Conservation (phyloP, 345 rosid genomes). For the Excoecaria cochinchinensis region DNA sequence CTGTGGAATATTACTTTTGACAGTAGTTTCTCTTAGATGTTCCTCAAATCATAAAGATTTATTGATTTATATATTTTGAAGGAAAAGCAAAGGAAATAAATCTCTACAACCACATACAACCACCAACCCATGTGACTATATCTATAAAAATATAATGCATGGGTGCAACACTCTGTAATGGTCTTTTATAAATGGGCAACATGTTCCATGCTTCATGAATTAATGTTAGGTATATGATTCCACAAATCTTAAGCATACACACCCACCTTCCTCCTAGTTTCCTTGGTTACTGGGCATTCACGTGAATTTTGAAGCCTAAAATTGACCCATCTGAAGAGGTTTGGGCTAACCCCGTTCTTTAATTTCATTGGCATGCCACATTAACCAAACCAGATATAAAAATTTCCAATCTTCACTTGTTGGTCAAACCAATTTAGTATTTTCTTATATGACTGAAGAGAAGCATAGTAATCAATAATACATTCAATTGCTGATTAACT, state of each 20-base stretch:
- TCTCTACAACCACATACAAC: constrained; percentile 13
- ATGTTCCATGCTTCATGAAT: constrained; percentile 25
- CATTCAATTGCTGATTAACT: background rate
- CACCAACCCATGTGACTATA: constrained; percentile 44
- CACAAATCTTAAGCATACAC: background rate
- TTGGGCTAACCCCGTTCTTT: background rate
- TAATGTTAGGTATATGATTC: constrained; percentile 14
- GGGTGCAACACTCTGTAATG: background rate
- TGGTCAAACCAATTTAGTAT: too few species aligned
- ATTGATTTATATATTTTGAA: background rate
- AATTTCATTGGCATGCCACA: background rate
- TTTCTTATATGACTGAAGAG: too few species aligned
- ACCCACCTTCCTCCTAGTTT: constrained; percentile 6
- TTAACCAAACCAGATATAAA: background rate
- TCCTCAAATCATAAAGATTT: background rate
- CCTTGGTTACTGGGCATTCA: constrained; percentile 1
- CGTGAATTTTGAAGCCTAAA: background rate
- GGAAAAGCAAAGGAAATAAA: constrained; percentile 11
- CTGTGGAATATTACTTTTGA: too few species aligned
- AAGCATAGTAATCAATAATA: background rate
- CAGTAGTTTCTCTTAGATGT: too few species aligned
- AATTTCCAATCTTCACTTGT: too few species aligned
- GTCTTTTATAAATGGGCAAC: constrained; percentile 17
- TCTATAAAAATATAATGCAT: constrained; percentile 9
- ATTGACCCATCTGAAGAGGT: background rate